phyloP scores from a whole-genome alignment of 768 basidiomycete genomes.

The Boletus subcaerulescens region DNA sequence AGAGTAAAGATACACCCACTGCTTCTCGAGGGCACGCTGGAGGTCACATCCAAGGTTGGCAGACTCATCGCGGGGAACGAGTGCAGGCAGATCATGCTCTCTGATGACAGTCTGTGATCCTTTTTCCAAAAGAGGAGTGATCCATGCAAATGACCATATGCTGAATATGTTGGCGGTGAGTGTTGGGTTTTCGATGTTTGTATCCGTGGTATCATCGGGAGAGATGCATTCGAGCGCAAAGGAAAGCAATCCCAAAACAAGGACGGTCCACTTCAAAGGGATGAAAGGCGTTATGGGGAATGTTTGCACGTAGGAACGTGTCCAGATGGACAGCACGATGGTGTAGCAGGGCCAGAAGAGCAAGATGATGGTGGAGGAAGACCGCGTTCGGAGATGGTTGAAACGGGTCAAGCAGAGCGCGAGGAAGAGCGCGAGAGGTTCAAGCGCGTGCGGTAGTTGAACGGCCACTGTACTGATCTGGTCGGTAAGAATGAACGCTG shows the following conservation, averaged over 20 bases:
- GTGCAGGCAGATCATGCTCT: constrained; percentile 80
- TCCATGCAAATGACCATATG: constrained; percentile 82
- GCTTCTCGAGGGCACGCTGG: constrained; percentile 55
- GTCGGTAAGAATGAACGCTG: constrained; percentile 38
- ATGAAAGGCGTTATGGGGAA: constrained; percentile 38
- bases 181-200: constrained; percentile 61
- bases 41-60: constrained; percentile 62
- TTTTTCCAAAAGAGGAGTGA: constrained; percentile 75
- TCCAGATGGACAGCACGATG: constrained; percentile 48
- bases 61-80: constrained; percentile 68
- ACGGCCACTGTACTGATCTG: constrained; percentile 41
- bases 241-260: constrained; percentile 46
- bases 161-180: constrained; percentile 80
- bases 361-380: constrained; percentile 69
- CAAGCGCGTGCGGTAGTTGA: constrained; percentile 52
- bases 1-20: constrained; percentile 43
- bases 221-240: constrained; percentile 71
- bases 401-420: constrained; percentile 53
- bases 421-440: constrained; percentile 50
- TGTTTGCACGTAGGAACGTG: constrained; percentile 49
- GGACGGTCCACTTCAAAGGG: constrained; percentile 42
- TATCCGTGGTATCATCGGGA: constrained; percentile 48
- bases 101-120: constrained; percentile 66
- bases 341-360: constrained; percentile 80
- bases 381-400: constrained; percentile 69